Percentiles rank a stretch among this genome's conserved stretches.
Evolutionary conservation across 768 basidiomycete species (phyloP).

Genomic region (Boletus speciosus): DNA sequence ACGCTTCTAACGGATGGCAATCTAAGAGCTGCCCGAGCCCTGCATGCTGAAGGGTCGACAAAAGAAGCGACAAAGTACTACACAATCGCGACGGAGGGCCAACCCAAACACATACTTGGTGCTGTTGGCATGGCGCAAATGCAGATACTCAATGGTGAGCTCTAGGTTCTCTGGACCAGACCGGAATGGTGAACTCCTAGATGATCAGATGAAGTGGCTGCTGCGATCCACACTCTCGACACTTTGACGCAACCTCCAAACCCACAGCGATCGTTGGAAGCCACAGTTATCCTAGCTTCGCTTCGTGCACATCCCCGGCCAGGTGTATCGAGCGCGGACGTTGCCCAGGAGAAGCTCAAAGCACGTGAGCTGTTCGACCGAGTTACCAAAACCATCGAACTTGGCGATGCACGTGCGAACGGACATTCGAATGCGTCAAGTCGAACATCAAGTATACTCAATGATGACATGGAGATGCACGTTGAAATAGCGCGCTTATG

Average conservation of each 20-base stretch:
- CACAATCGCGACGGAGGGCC: conserved; percentile 58
- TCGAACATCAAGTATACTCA: conserved; percentile 50
- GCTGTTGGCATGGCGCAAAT: conserved; percentile 85
- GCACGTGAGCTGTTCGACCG: conserved; percentile 84
- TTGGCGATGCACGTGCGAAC: conserved; percentile 51
- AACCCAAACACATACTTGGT: conserved; percentile 72
- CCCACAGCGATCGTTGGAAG: conserved; percentile 70
- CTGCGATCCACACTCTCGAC: conserved; percentile 83
- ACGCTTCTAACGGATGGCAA: conserved; percentile 85
- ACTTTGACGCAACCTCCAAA: conserved; percentile 67
- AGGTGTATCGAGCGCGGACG: conserved; percentile 71
- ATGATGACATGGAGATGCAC: conserved; percentile 83
- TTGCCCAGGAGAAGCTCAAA: conserved; percentile 62
- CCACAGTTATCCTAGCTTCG: conserved; percentile 84
- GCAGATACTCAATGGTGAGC: conserved; percentile 77
- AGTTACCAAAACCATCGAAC: conserved; percentile 60
- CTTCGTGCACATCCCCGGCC: conserved; percentile 81
- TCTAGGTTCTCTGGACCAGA: neutral
- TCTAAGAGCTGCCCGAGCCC: conserved; percentile 75
- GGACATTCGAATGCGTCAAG: conserved; percentile 33
- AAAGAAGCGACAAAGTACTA: conserved; percentile 70
- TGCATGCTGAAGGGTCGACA: conserved; percentile 67
- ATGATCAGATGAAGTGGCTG: conserved; percentile 70
- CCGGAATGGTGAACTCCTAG: neutral
- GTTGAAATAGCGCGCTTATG: conserved; percentile 88